Base-by-base conservation (phyloP, 1,284 basidiomycete genomes). In the Moesziomyces sp. region DNA sequence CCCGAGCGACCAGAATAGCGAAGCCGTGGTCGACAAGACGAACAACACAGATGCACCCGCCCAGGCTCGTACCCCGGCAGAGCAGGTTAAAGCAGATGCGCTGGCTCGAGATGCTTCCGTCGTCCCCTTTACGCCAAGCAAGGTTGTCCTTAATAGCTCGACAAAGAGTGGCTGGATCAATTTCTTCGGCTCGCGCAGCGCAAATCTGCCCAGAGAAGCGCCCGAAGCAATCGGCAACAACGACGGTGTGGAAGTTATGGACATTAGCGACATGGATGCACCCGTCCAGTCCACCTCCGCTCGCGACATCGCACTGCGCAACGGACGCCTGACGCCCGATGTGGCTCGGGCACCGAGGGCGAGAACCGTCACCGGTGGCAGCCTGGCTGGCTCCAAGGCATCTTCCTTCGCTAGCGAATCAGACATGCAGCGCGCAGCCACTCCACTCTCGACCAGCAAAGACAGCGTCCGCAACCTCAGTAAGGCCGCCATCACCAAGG, bases 21-120 rank as follows among this genome's bases (percentile, higher is more conserved):
- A n/a, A 18, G 19, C 8, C 46, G 7, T n/a, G 24, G 24, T 14
- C 48, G 11, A 5, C 33, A n/a, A 16, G 18, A 16, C 33, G 8
- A 19, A 21, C 26, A 26, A 33, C 9, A 9, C 23, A 5, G 18
- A 52, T 5, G 24, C 46, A 4, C 28, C 45, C 3, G 23, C 19
- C 16, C 44, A 38, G 2, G 51, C 68, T 19, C 63, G 64, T 24
- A 81, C 78, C 13, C 79, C 79, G 5, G 79, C 79, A 3, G 78
- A 81, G 58, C 76, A 81, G 46, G 76, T 80, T 70, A 81, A 80
- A 58, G 78, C 76, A 7, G 78, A 78, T 33, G 79, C 79, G 0
- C 64, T 81, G 19, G 73, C 79, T 2, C 38, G 77, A 24, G 73
- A 77, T 21, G 21, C 55, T 13, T 49, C 63, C 11, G 46, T 57